These are phyloP conservation scores for Leccinum longicurvipes DNA, from an alignment of 768 basidiomycete genomes.

Conservation along the genomic window DNA sequence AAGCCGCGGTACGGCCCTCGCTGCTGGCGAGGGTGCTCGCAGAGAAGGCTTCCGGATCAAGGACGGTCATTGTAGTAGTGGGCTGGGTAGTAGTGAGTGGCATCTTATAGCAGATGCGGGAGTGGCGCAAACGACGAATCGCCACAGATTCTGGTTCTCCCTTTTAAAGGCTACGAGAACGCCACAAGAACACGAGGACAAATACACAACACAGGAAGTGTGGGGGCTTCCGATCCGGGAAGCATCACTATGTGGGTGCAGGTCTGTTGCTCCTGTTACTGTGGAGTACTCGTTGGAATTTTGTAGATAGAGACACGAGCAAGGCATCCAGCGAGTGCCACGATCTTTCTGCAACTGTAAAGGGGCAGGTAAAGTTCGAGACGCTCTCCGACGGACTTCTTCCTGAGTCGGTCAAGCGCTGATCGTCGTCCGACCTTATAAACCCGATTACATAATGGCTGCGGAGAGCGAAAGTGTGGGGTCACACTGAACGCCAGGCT, in stretches of 20 bases:
- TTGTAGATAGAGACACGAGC: not conserved
- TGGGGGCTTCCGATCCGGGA: constrained; percentile 6
- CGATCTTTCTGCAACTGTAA: not conserved
- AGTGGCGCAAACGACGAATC: not conserved
- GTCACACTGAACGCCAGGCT: too few species aligned
- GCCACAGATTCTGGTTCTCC: not conserved
- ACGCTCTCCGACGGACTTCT: not conserved
- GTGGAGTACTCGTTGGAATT: not conserved
- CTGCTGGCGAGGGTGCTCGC: constrained; percentile 14
- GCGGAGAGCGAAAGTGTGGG: constrained; percentile 15
- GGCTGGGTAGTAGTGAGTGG: not conserved
- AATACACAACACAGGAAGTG: not conserved
- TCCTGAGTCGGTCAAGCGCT: too few species aligned
- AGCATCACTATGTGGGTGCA: not conserved
- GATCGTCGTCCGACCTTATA: too few species aligned
- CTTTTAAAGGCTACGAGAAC: not conserved
- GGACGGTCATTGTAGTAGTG: constrained; percentile 3
- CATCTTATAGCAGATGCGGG: not conserved
- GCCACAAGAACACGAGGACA: not conserved
- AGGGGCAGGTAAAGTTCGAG: too few species aligned
- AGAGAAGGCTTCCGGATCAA: constrained; percentile 19
- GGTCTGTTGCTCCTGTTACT: not conserved
- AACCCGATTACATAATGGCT: constrained; percentile 20
- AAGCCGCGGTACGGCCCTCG: constrained; percentile 17
- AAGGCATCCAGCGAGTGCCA: not conserved